These are phyloP conservation scores for Endothia cerciana DNA, from an alignment of 2,329 filamentous ascomycete species.

Conservation along the genomic window DNA sequence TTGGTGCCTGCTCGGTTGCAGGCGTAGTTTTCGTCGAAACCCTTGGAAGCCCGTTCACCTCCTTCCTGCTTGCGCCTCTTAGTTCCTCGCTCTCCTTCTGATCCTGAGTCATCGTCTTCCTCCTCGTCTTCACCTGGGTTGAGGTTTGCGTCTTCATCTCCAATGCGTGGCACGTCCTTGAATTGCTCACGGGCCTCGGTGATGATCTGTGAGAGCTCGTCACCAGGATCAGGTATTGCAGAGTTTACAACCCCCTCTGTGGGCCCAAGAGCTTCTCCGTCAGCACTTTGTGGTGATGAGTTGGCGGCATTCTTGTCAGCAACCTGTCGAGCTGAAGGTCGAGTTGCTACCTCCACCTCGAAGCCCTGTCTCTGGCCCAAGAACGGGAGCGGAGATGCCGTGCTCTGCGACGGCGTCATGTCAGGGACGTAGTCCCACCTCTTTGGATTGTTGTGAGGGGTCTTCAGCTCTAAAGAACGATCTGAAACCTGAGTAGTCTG, in stretches of 20 bases:
- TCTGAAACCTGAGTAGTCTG: conserved; percentile 32
- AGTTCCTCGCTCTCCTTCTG: conserved; percentile 34
- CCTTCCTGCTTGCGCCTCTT: conserved; percentile 29
- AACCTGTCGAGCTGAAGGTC: background rate
- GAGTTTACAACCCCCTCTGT: conserved; percentile 15
- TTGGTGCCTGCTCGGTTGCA: conserved; percentile 58
- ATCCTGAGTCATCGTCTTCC: conserved; percentile 30
- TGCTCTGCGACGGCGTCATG: conserved; percentile 36
- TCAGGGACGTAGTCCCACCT: conserved; percentile 44
- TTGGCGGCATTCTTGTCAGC: too few relatives aligned
- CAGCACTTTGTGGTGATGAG: background rate
- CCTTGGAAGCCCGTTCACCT: conserved; percentile 36
- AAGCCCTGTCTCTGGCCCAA: background rate
- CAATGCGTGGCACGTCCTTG: conserved; percentile 58
- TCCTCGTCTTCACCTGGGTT: conserved; percentile 34
- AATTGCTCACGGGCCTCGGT: conserved; percentile 59
- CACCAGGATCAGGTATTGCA: conserved; percentile 36
- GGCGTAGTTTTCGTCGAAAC: conserved; percentile 54
- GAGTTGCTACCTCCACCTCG: background rate
- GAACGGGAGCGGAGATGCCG: background rate
- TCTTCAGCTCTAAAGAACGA: conserved; percentile 54
- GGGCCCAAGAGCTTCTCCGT: background rate
- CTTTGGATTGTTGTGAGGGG: conserved; percentile 42
- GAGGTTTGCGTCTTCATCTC: conserved; percentile 51
- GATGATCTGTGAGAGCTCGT: conserved; percentile 69